Evolutionary conservation across 1,284 basidiomycete genomes (phyloP), one percentile per base, ranked within the genome.

Genomic region (Trichosporon sp.): DNA sequence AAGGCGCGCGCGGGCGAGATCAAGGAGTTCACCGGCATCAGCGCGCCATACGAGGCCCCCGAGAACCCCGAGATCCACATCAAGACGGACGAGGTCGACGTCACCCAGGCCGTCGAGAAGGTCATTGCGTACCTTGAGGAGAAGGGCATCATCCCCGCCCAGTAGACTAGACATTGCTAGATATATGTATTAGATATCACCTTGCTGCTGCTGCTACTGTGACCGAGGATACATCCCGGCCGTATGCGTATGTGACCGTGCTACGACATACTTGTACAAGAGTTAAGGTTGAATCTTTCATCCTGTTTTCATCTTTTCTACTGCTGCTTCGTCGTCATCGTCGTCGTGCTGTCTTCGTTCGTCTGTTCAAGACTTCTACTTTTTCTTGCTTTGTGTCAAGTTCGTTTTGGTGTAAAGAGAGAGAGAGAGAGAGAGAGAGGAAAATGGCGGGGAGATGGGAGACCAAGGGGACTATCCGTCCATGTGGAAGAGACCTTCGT

Each of bases 1-100:
- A 98, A 96, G 85, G 97, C 97, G 4, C 87, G 96, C 73, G 91
- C 92, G 0, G 96, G 97, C 26, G 93, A 96, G 85, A 98, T 99
- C 82, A 96, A 96, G 88, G 76, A 73, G 86, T 82, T 46, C 14
- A 99, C 97, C 63, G 96, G 97, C 11, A 92, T 99, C 80, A 96
- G 94, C 46, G 94, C 97, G 2, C 97, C 97, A 8, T 99, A 99
- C 84, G 97, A 99, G 85, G 89, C 91, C 7, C 96, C 97, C 5
- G 87, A 87, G 71, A 86, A 86, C 16, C 91, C 96, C 54, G 97
- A 99, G 84, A 90, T 99, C 72, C 95, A 97, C 85, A 92, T 99
- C 83, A 90, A 89, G 80, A 98, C 96, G 4, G 89, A 92, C 82
- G 88, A 94, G 83, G 88, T 87, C 40, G 89, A 91, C 76, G 91